A percentile compares a stretch with the other conserved stretches of the same genome.
phyloP scores from a whole-genome alignment of 1,139 yeast genomes.

The Wickerhamiella pararugosa region DNA sequence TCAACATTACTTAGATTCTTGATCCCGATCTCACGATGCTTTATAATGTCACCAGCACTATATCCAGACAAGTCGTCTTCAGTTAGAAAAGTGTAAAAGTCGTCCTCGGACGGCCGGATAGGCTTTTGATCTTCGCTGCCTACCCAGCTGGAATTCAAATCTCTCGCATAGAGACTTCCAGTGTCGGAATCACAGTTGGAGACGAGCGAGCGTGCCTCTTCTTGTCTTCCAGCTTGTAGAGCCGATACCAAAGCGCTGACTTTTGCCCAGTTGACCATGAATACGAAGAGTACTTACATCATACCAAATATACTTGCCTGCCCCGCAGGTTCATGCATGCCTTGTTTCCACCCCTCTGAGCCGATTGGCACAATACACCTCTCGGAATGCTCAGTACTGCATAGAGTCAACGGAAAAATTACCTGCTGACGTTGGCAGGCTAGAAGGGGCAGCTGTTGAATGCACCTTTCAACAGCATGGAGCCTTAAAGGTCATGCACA shows the following conservation, averaged over 20 bases:
- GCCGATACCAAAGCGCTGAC: conserved; percentile 1
- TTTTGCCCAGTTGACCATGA: conserved; percentile 2
- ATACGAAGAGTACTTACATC: not conserved
- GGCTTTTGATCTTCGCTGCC: not conserved
- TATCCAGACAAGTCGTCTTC: not conserved
- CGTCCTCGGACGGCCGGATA: not conserved
- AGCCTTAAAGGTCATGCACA: too few relatives aligned
- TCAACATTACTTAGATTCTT: conserved; percentile 11
- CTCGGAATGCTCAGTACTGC: too few relatives aligned
- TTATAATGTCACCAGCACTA: conserved; percentile 14
- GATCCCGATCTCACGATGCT: conserved; percentile 11
- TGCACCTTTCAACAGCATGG: too few relatives aligned
- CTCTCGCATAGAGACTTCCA: not conserved
- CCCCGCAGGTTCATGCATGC: too few relatives aligned
- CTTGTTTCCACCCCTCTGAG: too few relatives aligned
- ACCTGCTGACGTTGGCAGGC: too few relatives aligned
- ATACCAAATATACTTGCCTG: too few relatives aligned
- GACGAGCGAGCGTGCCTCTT: not conserved
- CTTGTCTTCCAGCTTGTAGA: not conserved
- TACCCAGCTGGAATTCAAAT: not conserved
- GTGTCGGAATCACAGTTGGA: not conserved
- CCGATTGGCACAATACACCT: too few relatives aligned
- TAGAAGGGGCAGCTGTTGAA: too few relatives aligned
- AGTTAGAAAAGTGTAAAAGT: conserved; percentile 3
- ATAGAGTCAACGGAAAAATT: too few relatives aligned